These are phyloP conservation scores for Cordyceps cicadae DNA, from an alignment of 2,329 filamentous ascomycete genomes.

Conservation along the genomic window DNA sequence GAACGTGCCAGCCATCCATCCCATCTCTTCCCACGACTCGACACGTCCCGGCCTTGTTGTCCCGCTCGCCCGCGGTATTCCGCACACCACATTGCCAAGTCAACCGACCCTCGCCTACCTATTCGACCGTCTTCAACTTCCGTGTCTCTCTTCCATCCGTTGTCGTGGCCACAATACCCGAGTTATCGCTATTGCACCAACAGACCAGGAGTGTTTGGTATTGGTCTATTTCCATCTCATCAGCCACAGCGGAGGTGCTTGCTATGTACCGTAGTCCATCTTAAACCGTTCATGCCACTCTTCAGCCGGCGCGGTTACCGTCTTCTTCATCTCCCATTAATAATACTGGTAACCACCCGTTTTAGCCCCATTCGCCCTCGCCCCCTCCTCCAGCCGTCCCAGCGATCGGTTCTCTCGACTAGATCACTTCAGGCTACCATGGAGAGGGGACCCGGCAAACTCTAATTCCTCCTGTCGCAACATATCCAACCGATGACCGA, in stretches of 20 bases:
- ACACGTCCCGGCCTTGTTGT: not conserved
- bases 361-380: not conserved
- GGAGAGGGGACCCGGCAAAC: too few species aligned
- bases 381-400: not conserved
- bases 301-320: too few species aligned
- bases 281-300: too few species aligned
- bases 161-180: too few species aligned
- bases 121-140: not conserved
- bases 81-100: not conserved
- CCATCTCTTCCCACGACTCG: not conserved
- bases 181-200: too few species aligned
- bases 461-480: too few species aligned
- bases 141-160: not conserved
- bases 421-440: not conserved
- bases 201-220: too few species aligned
- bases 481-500: too few species aligned
- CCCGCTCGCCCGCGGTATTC: not conserved
- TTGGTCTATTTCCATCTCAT: too few species aligned
- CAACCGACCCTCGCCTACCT: not conserved
- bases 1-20: not conserved
- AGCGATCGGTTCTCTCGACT: not conserved
- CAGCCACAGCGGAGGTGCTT: too few species aligned
- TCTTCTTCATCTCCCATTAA: too few species aligned
- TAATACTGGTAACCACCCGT: not conserved
- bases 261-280: too few species aligned